phyloP scores from a whole-genome alignment of 257 asterid genomes.

The Anisodus acutangulus region DNA sequence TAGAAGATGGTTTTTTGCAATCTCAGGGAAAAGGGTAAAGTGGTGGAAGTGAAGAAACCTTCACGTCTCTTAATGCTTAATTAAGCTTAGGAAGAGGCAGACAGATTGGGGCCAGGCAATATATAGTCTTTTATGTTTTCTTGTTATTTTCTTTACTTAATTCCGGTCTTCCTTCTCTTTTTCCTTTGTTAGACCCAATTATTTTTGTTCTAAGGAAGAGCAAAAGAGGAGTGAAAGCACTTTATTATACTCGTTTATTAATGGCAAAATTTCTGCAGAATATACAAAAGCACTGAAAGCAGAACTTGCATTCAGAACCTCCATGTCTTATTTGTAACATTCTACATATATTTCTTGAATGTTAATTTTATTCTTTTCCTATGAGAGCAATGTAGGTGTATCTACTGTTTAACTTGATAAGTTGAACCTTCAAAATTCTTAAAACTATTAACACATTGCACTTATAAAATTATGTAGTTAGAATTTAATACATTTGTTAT shows the following conservation, averaged over 20 bases:
- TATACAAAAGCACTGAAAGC: not conserved
- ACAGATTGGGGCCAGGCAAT: slow-evolving; percentile 92
- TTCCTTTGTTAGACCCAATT: not conserved
- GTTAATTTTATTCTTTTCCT: not conserved
- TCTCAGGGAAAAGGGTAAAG: slow-evolving; percentile 36
- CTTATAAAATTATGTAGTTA: not conserved
- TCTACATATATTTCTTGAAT: not conserved
- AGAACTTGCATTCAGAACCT: not conserved
- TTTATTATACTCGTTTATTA: not conserved
- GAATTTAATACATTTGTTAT: too few species aligned
- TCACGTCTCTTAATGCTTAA: not conserved
- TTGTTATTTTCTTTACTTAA: not conserved
- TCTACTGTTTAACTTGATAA: too few species aligned
- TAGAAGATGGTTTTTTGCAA: not conserved
- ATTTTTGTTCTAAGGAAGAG: not conserved
- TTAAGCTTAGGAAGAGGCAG: slow-evolving; percentile 56
- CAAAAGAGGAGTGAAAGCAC: not conserved
- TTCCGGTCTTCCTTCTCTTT: not conserved
- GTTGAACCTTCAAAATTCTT: too few species aligned
- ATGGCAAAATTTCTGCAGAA: not conserved
- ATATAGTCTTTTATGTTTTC: not conserved
- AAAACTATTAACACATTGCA: not conserved
- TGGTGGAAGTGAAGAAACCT: slow-evolving; percentile 38
- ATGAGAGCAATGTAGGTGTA: not conserved
- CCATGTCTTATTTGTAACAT: not conserved